These are phyloP conservation scores for Hyparrhenia diplandra DNA, from an alignment of 176 grass and related monocot genomes.

Conservation along the genomic window DNA sequence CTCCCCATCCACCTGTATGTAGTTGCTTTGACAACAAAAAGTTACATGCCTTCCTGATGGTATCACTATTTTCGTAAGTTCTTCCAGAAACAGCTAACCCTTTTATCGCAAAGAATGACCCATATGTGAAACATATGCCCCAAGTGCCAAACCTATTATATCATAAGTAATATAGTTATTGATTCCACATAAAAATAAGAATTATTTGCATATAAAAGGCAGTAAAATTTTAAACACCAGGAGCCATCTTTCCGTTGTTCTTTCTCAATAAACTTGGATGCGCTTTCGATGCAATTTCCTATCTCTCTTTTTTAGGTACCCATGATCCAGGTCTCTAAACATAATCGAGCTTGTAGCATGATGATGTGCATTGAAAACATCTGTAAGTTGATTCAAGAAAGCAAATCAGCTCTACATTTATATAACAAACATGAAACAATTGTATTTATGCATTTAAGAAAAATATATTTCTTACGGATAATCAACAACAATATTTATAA, in stretches of 20 bases:
- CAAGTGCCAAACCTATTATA: conserved; percentile 44
- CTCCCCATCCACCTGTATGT: conserved; percentile 49
- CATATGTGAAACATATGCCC: conserved; percentile 64
- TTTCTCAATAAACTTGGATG: conserved; percentile 38
- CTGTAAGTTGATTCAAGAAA: conserved; percentile 3
- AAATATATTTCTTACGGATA: conserved; percentile 33
- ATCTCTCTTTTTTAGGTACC: conserved; percentile 46
- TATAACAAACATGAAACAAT: neutral
- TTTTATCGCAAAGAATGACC: conserved; percentile 41
- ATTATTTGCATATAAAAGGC: neutral
- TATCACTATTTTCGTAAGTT: conserved; percentile 40
- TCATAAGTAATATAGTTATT: neutral
- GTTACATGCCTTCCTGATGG: conserved; percentile 36
- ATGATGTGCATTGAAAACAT: conserved; percentile 56
- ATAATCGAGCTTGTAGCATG: conserved; percentile 37
- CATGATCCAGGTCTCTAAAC: conserved; percentile 41
- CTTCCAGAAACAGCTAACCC: conserved; percentile 39
- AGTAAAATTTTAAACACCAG: conserved; percentile 30
- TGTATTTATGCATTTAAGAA: neutral
- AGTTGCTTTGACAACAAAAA: conserved; percentile 60
- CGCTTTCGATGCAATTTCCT: conserved; percentile 32
- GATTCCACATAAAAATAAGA: neutral
- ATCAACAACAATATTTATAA: conserved; percentile 32
- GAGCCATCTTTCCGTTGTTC: conserved; percentile 46
- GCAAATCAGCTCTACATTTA: neutral